These are phyloP conservation scores for Sesbania bispinosa DNA, from an alignment of 306 rosid genomes.

Conservation along the genomic window DNA sequence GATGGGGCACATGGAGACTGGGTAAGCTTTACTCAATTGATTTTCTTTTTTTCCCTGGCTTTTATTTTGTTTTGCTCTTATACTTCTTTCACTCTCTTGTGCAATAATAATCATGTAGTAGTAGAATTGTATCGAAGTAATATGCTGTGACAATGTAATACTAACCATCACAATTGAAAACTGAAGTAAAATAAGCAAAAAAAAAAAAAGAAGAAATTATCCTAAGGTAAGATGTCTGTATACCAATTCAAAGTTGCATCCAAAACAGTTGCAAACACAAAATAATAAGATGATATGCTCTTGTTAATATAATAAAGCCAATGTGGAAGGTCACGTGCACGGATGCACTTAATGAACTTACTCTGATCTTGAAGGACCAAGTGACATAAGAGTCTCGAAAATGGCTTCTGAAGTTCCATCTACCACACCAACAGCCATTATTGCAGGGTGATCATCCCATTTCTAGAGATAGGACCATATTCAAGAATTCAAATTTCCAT, in stretches of 20 bases:
- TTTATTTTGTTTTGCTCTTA: neutral
- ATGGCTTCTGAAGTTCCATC: conserved; percentile 94
- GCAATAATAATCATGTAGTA: too few species aligned
- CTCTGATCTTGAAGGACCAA: conserved; percentile 97
- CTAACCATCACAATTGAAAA: neutral
- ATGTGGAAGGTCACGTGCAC: conserved; percentile 6
- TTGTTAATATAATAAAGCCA: conserved; percentile 19
- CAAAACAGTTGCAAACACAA: neutral
- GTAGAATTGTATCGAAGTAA: neutral
- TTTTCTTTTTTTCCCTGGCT: conserved; percentile 16
- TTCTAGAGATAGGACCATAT: conserved; percentile 44
- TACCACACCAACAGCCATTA: conserved; percentile 93
- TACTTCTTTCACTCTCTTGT: conserved; percentile 14
- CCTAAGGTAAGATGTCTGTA: neutral
- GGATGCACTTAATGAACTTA: conserved; percentile 39
- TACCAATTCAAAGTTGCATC: conserved; percentile 5
- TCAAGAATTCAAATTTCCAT: conserved; percentile 21
- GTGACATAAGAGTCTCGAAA: conserved; percentile 85
- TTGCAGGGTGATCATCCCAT: conserved; percentile 98
- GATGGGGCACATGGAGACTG: neutral
- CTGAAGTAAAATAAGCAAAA: neutral
- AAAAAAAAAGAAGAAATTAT: neutral
- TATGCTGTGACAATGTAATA: neutral
- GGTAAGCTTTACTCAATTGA: neutral
- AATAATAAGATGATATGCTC: conserved; percentile 9